Evolutionary conservation across 495 filamentous ascomycete species (phyloP).

Genomic region (Penicillium dipodomyicola): DNA sequence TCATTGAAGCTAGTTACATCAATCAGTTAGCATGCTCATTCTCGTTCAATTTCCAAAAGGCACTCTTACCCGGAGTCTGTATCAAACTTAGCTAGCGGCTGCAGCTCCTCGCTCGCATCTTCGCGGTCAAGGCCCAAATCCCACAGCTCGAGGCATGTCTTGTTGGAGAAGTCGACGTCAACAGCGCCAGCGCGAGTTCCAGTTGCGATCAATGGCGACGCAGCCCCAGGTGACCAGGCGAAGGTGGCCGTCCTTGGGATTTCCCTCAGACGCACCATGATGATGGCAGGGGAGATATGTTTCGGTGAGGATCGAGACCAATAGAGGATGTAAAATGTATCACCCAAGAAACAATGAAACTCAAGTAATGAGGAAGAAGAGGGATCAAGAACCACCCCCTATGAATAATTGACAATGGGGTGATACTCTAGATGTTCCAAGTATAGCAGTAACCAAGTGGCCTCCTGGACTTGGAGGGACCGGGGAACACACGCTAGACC

Average conservation of each 20-base stretch:
- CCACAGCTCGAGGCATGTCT: constrained; percentile 96
- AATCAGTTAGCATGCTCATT: constrained; percentile 13
- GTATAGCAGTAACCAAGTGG: constrained; percentile 42
- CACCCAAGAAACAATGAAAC: constrained; percentile 18
- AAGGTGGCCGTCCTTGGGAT: constrained; percentile 96
- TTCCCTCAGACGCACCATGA: constrained; percentile 92
- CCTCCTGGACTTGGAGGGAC: constrained; percentile 44
- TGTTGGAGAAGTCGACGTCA: constrained; percentile 94
- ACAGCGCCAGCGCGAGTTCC: constrained; percentile 93
- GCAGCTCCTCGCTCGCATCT: constrained; percentile 74
- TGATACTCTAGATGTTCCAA: constrained; percentile 23
- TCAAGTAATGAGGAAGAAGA: constrained; percentile 9
- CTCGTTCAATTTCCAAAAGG: background rate
- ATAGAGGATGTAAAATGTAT: constrained; percentile 17
- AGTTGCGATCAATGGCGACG: constrained; percentile 81
- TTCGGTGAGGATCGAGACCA: constrained; percentile 23
- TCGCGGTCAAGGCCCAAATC: constrained; percentile 76
- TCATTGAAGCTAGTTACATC: constrained; percentile 76
- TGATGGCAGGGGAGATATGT: constrained; percentile 35
- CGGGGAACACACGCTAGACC: constrained; percentile 37
- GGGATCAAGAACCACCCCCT: constrained; percentile 24
- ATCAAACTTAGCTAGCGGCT: constrained; percentile 76
- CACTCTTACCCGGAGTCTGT: constrained; percentile 80
- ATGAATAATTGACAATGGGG: constrained; percentile 29
- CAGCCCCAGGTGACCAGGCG: constrained; percentile 83